phyloP scores from a whole-genome alignment of 2,329 filamentous ascomycete species.

The Rhinocladiella mackenziei region DNA sequence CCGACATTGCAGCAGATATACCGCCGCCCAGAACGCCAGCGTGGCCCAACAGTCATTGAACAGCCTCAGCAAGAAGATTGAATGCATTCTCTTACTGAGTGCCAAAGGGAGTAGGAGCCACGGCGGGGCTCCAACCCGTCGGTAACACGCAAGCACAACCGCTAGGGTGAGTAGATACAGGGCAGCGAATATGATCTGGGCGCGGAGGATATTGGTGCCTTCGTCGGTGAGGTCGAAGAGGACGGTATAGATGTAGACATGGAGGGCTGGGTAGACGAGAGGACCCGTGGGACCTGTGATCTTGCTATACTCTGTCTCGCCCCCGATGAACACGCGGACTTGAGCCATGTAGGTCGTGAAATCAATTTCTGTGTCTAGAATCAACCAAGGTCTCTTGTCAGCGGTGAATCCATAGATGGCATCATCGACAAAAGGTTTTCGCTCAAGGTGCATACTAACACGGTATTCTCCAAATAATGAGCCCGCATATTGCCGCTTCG shows the following conservation, averaged over 20 bases:
- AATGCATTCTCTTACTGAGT: conserved; percentile 87
- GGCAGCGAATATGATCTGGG: conserved; percentile 77
- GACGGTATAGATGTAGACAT: conserved; percentile 83
- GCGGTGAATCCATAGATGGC: too few species aligned
- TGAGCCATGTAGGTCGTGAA: conserved; percentile 98
- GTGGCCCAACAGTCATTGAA: conserved; percentile 95
- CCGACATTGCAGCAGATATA: conserved; percentile 70
- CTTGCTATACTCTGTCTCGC: conserved; percentile 81
- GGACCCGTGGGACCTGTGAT: conserved; percentile 88
- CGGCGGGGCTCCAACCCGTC: conserved; percentile 55
- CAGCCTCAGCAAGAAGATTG: conserved; percentile 83
- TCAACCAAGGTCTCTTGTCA: too few species aligned
- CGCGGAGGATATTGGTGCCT: conserved; percentile 70
- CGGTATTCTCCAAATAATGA: conserved; percentile 76
- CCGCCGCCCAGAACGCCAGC: conserved; percentile 76
- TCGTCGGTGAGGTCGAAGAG: conserved; percentile 74
- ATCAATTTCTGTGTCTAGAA: conserved; percentile 94
- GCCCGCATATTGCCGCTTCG: conserved; percentile 67
- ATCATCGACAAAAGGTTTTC: too few species aligned
- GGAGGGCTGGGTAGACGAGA: conserved; percentile 88
- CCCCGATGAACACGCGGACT: conserved; percentile 67
- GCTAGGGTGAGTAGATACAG: conserved; percentile 74
- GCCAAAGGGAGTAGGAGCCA: conserved; percentile 84
- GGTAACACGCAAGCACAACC: conserved; percentile 77
- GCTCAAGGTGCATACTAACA: conserved; percentile 56